Conservation (phyloP, 1,284 basidiomycete genomes). For the Flammula alnicola region DNA sequence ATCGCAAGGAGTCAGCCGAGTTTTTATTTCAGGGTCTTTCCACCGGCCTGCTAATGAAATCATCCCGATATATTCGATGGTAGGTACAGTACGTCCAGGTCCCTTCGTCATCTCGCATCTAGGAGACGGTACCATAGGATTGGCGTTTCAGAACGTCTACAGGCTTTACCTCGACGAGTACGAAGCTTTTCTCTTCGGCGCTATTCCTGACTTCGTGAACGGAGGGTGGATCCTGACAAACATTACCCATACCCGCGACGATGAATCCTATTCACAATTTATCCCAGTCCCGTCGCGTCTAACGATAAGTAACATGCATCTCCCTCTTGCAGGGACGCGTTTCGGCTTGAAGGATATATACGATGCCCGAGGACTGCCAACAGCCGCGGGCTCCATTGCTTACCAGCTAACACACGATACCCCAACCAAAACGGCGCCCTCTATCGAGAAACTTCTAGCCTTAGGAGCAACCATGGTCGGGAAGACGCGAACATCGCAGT, state of each 20-base stretch:
- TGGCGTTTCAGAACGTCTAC: constrained; percentile 33
- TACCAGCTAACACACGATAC: constrained; percentile 36
- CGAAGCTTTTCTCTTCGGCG: constrained; percentile 37
- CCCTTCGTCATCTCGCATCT: constrained; percentile 26
- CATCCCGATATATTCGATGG: constrained; percentile 19
- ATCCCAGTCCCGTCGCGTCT: constrained; percentile 39
- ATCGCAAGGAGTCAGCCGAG: constrained; percentile 22
- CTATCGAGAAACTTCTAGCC: constrained; percentile 49
- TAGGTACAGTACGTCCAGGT: constrained; percentile 25
- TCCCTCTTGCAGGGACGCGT: constrained; percentile 35
- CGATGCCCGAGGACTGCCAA: constrained; percentile 36
- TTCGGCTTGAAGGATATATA: constrained; percentile 42
- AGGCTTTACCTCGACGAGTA: constrained; percentile 37
- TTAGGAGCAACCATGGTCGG: constrained; percentile 55
- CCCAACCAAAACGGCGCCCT: constrained; percentile 42
- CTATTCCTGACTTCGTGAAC: constrained; percentile 28
- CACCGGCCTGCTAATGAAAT: constrained; percentile 18
- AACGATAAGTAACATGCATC: constrained; percentile 17
- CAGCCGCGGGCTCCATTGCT: constrained; percentile 38
- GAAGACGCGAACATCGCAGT: constrained; percentile 58
- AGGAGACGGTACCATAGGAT: constrained; percentile 1
- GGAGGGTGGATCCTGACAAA: constrained; percentile 37
- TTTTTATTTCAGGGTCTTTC: constrained; percentile 30
- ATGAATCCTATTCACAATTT: constrained; percentile 27
- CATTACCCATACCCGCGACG: constrained; percentile 25